Conservation (phyloP, 495 filamentous ascomycete genomes). For the Neurospora cerealis region DNA sequence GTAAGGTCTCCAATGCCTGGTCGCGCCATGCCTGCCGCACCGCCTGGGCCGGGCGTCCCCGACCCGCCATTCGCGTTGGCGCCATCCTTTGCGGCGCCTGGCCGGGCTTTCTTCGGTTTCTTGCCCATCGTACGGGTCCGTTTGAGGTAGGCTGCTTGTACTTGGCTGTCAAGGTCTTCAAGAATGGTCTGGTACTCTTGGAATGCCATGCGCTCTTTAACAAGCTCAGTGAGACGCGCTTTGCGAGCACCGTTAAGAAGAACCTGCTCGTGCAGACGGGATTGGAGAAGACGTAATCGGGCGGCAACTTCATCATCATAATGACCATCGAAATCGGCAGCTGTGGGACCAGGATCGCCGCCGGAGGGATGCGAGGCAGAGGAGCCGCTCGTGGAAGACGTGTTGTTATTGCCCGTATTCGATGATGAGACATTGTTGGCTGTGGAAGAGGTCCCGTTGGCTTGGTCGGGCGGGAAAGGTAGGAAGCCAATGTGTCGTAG, state of each 20-base stretch:
- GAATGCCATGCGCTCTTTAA: constrained; percentile 82
- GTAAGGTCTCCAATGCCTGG: constrained; percentile 88
- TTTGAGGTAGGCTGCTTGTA: constrained; percentile 91
- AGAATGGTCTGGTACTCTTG: constrained; percentile 96
- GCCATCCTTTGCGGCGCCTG: constrained; percentile 48
- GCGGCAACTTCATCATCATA: constrained; percentile 92
- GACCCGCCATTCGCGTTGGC: constrained; percentile 37
- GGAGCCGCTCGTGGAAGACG: constrained; percentile 52
- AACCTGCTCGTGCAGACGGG: constrained; percentile 66
- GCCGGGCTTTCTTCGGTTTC: constrained; percentile 81
- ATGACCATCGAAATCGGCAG: constrained; percentile 70
- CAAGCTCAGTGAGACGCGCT: constrained; percentile 69
- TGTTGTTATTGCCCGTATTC: constrained; percentile 74
- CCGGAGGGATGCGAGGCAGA: constrained; percentile 8
- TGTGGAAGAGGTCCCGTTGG: constrained; percentile 29
- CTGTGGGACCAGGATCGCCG: constrained; percentile 17
- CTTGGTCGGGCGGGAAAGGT: constrained; percentile 47
- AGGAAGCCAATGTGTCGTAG: constrained; percentile 91
- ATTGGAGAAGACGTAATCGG: constrained; percentile 74
- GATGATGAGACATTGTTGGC: constrained; percentile 50
- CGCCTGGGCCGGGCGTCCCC: constrained; percentile 41
- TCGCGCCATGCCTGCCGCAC: constrained; percentile 47
- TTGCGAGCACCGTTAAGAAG: constrained; percentile 86
- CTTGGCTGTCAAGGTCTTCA: constrained; percentile 91
- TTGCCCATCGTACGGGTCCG: constrained; percentile 90